Evolutionary conservation across 306 rosid species (phyloP).

Genomic region (Prunus armeniaca): DNA sequence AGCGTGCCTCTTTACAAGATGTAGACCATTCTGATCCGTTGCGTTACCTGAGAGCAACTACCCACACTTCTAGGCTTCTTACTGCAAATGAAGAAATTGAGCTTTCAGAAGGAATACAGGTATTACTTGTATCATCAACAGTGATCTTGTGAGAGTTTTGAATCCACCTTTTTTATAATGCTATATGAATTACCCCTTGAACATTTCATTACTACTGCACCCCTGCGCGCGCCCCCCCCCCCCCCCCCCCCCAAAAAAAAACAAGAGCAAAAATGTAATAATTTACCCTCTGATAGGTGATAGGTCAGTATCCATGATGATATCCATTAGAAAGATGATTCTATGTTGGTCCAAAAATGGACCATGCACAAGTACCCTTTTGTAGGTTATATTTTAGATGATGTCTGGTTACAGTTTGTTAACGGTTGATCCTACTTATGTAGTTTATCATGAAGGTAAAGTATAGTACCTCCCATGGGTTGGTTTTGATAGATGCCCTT

Average conservation of each 20-base stretch:
- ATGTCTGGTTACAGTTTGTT: background rate
- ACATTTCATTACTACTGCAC: background rate
- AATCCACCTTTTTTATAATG: conserved; percentile 8
- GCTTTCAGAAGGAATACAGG: conserved; percentile 94
- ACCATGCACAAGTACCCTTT: background rate
- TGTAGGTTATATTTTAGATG: background rate
- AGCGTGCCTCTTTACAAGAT: conserved; percentile 64
- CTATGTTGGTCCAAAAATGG: background rate
- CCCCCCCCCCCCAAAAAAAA: no score
- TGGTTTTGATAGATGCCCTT: background rate
- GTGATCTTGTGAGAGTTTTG: conserved; percentile 12
- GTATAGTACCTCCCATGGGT: background rate
- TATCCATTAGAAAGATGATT: background rate
- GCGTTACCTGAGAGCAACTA: conserved; percentile 76
- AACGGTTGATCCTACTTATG: background rate
- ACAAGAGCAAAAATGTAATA: background rate
- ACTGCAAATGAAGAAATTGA: conserved; percentile 70
- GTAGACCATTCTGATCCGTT: conserved; percentile 82
- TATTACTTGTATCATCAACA: conserved; percentile 16
- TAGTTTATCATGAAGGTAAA: background rate
- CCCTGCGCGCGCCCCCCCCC: no score
- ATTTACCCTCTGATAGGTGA: background rate
- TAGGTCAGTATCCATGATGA: background rate
- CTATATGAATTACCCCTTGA: background rate
- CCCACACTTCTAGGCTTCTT: conserved; percentile 67